phyloP scores from a whole-genome alignment of 345 rosid genomes.

The Citrus inodora region DNA sequence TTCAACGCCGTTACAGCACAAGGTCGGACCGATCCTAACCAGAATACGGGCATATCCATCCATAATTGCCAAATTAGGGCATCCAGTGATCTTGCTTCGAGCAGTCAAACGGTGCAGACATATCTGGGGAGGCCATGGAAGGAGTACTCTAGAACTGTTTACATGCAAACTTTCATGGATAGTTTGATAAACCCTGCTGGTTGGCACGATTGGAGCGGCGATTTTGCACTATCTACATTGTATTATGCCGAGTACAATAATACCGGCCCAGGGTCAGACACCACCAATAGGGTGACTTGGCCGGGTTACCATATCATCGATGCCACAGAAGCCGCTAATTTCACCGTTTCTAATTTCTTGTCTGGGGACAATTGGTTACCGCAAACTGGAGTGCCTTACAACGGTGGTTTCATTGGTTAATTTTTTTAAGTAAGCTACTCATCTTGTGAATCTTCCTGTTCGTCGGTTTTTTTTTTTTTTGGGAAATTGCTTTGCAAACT shows the following conservation, averaged over 20 bases:
- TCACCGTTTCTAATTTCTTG: slow-evolving; percentile 58
- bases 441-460: background rate
- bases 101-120: slow-evolving; percentile 41
- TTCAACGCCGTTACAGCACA: slow-evolving; percentile 89
- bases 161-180: slow-evolving; percentile 51
- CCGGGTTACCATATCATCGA: slow-evolving; percentile 57
- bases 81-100: slow-evolving; percentile 58
- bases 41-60: slow-evolving; percentile 77
- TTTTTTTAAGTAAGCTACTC: background rate
- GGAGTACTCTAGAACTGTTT: slow-evolving; percentile 69
- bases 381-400: slow-evolving; percentile 57
- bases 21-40: slow-evolving; percentile 78
- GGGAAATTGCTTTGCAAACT: background rate
- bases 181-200: slow-evolving; percentile 61
- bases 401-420: slow-evolving; percentile 20
- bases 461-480: slow-evolving; percentile 12
- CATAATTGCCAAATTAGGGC: slow-evolving; percentile 59
- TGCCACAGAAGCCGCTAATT: slow-evolving; percentile 60
- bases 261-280: slow-evolving; percentile 65
- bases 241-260: slow-evolving; percentile 75
- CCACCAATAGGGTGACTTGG: slow-evolving; percentile 60
- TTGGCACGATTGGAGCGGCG: slow-evolving; percentile 65
- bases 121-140: slow-evolving; percentile 93
- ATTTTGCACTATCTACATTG: slow-evolving; percentile 58
- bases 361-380: slow-evolving; percentile 70